A percentile compares a stretch with the other conserved stretches of the same genome.
Conservation (phyloP, 106 monocot species). For the Platanthera zijinensis region DNA sequence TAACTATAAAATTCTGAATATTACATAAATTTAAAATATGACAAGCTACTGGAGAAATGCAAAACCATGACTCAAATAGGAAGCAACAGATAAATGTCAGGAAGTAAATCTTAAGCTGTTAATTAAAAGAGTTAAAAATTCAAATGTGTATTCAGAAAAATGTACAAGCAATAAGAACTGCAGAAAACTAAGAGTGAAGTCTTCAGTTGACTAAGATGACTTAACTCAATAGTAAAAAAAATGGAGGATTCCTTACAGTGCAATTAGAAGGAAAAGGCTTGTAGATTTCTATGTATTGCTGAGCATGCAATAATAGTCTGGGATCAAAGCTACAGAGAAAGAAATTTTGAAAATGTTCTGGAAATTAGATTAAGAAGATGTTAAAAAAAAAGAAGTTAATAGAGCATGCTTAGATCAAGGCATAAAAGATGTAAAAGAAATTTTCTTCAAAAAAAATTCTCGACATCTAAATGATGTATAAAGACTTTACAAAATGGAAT, state of each 20-base stretch:
- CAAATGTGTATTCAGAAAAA: background rate
- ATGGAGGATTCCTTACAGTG: constrained; percentile 36
- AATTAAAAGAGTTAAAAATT: background rate
- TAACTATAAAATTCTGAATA: background rate
- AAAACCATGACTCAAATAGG: background rate
- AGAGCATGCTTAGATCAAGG: background rate
- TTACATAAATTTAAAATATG: background rate
- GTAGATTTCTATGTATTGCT: constrained; percentile 92
- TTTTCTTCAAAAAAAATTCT: background rate
- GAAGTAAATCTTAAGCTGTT: background rate
- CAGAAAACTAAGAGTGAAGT: too few relatives aligned
- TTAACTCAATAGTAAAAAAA: background rate
- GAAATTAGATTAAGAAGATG: background rate
- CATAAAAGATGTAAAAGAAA: background rate
- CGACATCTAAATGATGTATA: background rate
- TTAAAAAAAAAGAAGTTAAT: background rate
- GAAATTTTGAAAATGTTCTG: background rate
- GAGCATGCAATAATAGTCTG: constrained; percentile 70
- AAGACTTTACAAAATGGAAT: background rate
- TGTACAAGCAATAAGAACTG: background rate
- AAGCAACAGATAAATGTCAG: background rate
- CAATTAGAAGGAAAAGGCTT: constrained; percentile 63
- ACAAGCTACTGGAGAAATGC: background rate
- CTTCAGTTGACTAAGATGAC: background rate
- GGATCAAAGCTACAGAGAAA: constrained; percentile 66